Conservation (phyloP, 2,329 filamentous ascomycete genomes). For the Epichloe brachyelytri region DNA sequence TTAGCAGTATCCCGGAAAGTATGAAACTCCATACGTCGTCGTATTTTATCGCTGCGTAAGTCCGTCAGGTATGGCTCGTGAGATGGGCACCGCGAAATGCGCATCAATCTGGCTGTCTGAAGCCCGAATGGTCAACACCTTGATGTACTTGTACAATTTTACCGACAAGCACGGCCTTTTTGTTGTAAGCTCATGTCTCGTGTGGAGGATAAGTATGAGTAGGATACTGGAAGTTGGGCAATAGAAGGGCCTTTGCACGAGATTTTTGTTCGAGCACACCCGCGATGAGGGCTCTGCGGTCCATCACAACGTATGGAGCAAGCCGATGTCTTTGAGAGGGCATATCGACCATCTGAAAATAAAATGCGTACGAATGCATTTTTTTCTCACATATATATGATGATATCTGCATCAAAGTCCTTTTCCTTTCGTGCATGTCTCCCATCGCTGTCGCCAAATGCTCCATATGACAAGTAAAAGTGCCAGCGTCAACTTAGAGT, state of each 20-base stretch:
- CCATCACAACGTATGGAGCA: no score
- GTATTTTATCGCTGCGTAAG: conserved; percentile 11
- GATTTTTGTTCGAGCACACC: not conserved
- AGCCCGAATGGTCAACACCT: conserved; percentile 18
- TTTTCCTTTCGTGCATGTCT: no score
- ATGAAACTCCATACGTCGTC: conserved; percentile 15
- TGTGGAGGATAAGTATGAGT: conserved; percentile 4
- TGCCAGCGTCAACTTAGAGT: no score
- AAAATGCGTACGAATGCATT: no score
- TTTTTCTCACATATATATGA: no score
- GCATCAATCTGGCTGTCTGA: conserved; percentile 13
- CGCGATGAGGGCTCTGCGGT: conserved; percentile 2
- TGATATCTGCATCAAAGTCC: no score
- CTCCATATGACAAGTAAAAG: no score
- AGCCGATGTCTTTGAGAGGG: no score
- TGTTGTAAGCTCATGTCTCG: not conserved
- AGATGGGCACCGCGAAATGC: conserved; percentile 13
- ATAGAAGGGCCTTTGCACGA: conserved; percentile 6
- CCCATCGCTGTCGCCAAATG: no score
- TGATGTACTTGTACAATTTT: conserved; percentile 20
- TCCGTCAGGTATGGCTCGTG: conserved; percentile 18
- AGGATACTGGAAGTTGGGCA: not conserved
- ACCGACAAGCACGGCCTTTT: conserved; percentile 14
- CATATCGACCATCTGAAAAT: no score
- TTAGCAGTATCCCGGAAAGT: conserved; percentile 15